Evolutionary conservation across 257 asterid genomes (phyloP).

Genomic region (Leonotis leonurus): DNA sequence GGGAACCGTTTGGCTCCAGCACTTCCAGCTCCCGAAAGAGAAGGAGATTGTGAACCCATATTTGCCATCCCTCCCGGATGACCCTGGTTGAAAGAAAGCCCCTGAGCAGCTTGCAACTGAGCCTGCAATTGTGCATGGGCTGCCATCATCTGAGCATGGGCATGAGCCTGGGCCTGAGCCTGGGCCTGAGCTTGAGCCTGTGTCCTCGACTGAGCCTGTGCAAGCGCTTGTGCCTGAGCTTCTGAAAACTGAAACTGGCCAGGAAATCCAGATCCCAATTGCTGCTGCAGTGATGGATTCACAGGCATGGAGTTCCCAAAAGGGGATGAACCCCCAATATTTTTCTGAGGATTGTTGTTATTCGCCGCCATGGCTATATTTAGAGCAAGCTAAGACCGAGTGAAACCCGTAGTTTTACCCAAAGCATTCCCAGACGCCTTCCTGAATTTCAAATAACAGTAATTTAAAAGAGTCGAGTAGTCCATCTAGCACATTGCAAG

Average conservation of each 20-base stretch:
- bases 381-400: slow-evolving; percentile 5
- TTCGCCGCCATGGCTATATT: slow-evolving; percentile 61
- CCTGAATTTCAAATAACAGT: slow-evolving; percentile 12
- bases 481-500: neutral
- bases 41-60: slow-evolving; percentile 68
- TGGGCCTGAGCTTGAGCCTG: slow-evolving; percentile 58
- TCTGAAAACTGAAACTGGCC: slow-evolving; percentile 72
- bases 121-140: slow-evolving; percentile 68
- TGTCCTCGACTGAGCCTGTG: slow-evolving; percentile 68
- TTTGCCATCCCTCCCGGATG: no score
- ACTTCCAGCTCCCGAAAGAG: slow-evolving; percentile 65
- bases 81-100: slow-evolving; percentile 66
- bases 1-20: slow-evolving; percentile 52
- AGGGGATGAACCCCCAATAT: slow-evolving; percentile 69
- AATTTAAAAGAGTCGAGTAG: neutral
- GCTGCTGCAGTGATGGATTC: slow-evolving; percentile 58
- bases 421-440: slow-evolving; percentile 3
- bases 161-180: slow-evolving; percentile 55
- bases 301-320: slow-evolving; percentile 64
- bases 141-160: slow-evolving; percentile 51
- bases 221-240: slow-evolving; percentile 81
- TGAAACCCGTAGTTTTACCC: slow-evolving; percentile 13
- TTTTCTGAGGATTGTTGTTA: slow-evolving; percentile 73
- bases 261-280: slow-evolving; percentile 56
- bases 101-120: slow-evolving; percentile 59